Evolutionary conservation across 176 grass and related monocot species (phyloP), one percentile per base, ranked within the genome.

Genomic region (Chloris gayana): DNA sequence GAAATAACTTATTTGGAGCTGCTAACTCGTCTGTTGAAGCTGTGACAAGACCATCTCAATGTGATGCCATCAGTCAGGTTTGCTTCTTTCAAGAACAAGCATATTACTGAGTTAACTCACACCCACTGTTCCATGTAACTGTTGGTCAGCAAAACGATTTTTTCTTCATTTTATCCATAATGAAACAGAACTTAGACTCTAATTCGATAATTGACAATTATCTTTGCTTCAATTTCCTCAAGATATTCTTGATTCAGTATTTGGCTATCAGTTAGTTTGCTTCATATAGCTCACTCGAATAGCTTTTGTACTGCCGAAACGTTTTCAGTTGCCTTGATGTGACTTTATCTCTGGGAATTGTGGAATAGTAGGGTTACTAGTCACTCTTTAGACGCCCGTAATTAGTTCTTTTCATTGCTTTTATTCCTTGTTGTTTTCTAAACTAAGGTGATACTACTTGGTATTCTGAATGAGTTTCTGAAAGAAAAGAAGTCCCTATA

Each of bases 1-100:
- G 86, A 38, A 94, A 89, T 53, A 85, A 84, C 85, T 67, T 89
- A 64, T 76, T 82, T 8, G 89, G 81, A 24, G 73, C 61, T 21
- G 75, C 39, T 24, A 94, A 76, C 37, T 69, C 67, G 2, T 75
- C 84, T 57, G 46, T 57, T 56, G 81, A 82, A 56, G 27, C 80
- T 9, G 67, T 74, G 31, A 49, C 62, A 56, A 82, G 69, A 32
- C 74, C 85, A 35, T 81, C 60, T 72, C 80, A 72, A 31, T 76
- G 82, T 58, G 71, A 81, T 85, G 41, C 85, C 71, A 82, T 91
- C 39, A 82, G 67, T 66, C 92, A 94, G 92, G 92, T 91, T 64
- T 82, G 15, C 31, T 49, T 32, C 47, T 60, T 31, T 75, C 27
- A 29, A 72, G 2, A 4, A 38, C 1, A 60, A 31, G 37, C 64